phyloP scores from a whole-genome alignment of 2,329 filamentous ascomycete genomes.

The Colletotrichum godetiae region DNA sequence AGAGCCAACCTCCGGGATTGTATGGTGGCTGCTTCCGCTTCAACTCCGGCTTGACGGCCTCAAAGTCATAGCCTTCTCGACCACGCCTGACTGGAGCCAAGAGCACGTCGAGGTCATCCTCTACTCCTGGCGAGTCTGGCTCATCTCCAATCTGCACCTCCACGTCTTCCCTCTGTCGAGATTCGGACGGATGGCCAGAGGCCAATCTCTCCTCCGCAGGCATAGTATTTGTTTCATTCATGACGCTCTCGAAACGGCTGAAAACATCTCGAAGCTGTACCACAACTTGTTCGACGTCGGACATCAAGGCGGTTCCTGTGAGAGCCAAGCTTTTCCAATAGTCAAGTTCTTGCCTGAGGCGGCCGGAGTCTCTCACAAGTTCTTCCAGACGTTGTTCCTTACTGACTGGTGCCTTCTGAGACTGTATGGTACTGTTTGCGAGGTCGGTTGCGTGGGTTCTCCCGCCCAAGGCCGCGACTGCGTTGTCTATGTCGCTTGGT shows the following conservation, averaged over 20 bases:
- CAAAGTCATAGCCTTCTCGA: background rate
- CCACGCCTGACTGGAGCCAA: background rate
- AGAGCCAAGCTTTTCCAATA: background rate
- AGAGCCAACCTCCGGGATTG: background rate
- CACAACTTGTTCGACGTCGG: background rate
- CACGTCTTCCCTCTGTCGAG: background rate
- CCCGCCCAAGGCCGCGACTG: background rate
- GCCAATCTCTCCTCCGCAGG: background rate
- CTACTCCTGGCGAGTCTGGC: background rate
- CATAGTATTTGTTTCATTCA: background rate
- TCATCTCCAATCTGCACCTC: background rate
- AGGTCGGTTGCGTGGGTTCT: background rate
- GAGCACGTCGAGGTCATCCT: background rate
- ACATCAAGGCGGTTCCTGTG: background rate
- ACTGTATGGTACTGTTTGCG: background rate
- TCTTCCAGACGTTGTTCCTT: conserved; percentile 59
- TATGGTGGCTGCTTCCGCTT: background rate
- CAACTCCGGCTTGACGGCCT: background rate
- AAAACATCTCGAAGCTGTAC: background rate
- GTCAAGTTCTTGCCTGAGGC: conserved; percentile 3
- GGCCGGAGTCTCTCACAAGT: conserved; percentile 1
- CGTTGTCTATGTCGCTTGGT: background rate
- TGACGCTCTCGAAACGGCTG: background rate
- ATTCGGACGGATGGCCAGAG: background rate
- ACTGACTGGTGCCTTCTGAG: conserved; percentile 4